phyloP scores from a whole-genome alignment of 805 yeast genomes.

The Dipodascopsis uninucleata region DNA sequence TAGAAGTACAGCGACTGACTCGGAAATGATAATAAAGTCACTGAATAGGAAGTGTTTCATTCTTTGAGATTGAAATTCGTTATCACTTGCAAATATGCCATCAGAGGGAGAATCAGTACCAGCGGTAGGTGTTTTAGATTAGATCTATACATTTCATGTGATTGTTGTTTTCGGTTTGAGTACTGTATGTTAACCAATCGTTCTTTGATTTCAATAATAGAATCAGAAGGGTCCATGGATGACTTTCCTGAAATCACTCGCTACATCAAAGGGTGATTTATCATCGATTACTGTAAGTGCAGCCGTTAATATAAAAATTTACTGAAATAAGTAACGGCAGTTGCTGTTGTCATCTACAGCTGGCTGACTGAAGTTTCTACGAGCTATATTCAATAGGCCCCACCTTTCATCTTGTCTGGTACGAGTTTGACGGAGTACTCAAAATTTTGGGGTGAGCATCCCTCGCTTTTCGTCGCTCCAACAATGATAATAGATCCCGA shows the following conservation, averaged over 20 bases:
- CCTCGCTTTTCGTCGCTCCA: conserved; percentile 76
- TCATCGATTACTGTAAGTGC: conserved; percentile 64
- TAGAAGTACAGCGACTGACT: too few species aligned
- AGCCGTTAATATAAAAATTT: neutral
- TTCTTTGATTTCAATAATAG: conserved; percentile 4
- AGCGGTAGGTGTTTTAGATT: too few species aligned
- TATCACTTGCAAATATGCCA: too few species aligned
- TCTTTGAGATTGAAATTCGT: too few species aligned
- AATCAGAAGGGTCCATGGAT: conserved; percentile 65
- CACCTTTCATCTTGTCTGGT: conserved; percentile 92
- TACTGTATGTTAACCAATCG: too few species aligned
- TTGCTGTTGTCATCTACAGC: neutral
- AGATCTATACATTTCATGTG: too few species aligned
- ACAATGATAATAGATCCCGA: conserved; percentile 43
- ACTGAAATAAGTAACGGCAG: neutral
- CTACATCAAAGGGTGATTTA: conserved; percentile 88
- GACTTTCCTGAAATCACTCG: conserved; percentile 81
- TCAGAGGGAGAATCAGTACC: too few species aligned
- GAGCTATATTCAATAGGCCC: conserved; percentile 48
- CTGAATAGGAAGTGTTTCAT: too few species aligned
- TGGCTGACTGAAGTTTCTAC: too few species aligned
- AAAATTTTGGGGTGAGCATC: conserved; percentile 87
- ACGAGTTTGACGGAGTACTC: conserved; percentile 87
- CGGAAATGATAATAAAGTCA: too few species aligned
- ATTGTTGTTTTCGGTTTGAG: too few species aligned